Evolutionary conservation across 768 basidiomycete species (phyloP), one percentile per base, ranked within the genome.

Genomic region (Trichaptum fuscoviolaceum): DNA sequence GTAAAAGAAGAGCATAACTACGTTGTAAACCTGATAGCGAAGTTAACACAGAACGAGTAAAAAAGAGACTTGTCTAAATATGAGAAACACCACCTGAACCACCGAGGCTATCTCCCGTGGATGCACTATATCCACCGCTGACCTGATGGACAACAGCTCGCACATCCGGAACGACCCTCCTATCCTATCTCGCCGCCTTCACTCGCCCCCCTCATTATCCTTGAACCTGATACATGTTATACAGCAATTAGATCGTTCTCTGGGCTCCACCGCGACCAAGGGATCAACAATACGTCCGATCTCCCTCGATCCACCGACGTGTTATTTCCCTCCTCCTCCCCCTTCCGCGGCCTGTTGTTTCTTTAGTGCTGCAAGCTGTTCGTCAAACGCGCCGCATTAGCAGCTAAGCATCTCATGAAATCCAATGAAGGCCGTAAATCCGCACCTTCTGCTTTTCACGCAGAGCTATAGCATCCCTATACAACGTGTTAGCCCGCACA

Each of bases 401-500:
- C 42, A 52, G 20, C 42, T 12, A 15, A 3, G 42, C 15, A 4
- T 52, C 42, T 52, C 42, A 52, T 52, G 20, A 20, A 52, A 12
- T 52, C 35, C 64, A 18, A 26, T 24, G 36, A 60, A 25, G 65
- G 35, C 24, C 65, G 42, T 35, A 18, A 57, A 35, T 7, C 30
- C 68, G 58, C 59, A 68, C 69, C 67, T 66, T 62, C 57, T 67
- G 64, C 58, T 69, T 69, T 34, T 61, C 26, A 24, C 66, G 64
- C 27, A 69, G 62, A 10, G 69, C 69, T 30, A 35, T 65, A 7
- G 69, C 69, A 57, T 69, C 69, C 52, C 69, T 69, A 63, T 25
- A 36, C 27, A 57, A 25, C 23, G 30, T 30, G 30, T 30, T 61
- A 61, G 15, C 26, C 9, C 26, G 23, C 26, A 24, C 58, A 23